A percentile compares a stretch with the other conserved stretches of the same genome.
Evolutionary conservation across 768 basidiomycete species (phyloP).

Genomic region (Mycena olivaceomarginata): DNA sequence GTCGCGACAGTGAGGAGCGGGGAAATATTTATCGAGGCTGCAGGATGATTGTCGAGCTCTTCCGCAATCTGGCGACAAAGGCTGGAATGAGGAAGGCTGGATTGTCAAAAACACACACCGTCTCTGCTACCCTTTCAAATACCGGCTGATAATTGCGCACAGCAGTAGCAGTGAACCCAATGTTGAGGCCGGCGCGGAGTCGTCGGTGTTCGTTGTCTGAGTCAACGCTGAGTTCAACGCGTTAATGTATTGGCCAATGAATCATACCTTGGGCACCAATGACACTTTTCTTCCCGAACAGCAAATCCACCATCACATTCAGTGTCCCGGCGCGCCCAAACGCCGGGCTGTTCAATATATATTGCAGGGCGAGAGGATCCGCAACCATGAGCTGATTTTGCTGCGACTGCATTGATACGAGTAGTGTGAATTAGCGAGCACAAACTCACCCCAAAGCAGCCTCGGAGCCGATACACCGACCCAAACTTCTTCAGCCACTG

Average conservation of each 20-base stretch:
- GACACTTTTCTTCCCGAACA: not conserved
- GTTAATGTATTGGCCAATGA: not conserved
- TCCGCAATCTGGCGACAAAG: not conserved
- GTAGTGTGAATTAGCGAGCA: no score
- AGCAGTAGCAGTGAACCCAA: conserved; percentile 14
- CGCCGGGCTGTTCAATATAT: not conserved
- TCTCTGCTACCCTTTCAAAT: not conserved
- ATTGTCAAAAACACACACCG: not conserved
- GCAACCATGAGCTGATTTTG: conserved; percentile 6
- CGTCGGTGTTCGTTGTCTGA: not conserved
- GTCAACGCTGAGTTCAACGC: no score
- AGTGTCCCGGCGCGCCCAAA: not conserved
- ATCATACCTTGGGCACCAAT: not conserved
- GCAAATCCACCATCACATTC: not conserved
- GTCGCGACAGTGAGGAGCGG: not conserved
- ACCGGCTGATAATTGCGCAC: not conserved
- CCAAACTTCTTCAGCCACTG: conserved; percentile 15
- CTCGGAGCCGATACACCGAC: conserved; percentile 15
- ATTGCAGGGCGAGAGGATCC: not conserved
- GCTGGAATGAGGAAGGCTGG: not conserved
- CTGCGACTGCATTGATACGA: not conserved
- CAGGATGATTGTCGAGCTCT: not conserved
- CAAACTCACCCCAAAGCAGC: conserved; percentile 15
- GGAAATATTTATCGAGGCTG: not conserved
- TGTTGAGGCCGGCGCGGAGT: not conserved